Conservation (phyloP, 2,329 filamentous ascomycete species). For the Neofusicoccum laricinum region DNA sequence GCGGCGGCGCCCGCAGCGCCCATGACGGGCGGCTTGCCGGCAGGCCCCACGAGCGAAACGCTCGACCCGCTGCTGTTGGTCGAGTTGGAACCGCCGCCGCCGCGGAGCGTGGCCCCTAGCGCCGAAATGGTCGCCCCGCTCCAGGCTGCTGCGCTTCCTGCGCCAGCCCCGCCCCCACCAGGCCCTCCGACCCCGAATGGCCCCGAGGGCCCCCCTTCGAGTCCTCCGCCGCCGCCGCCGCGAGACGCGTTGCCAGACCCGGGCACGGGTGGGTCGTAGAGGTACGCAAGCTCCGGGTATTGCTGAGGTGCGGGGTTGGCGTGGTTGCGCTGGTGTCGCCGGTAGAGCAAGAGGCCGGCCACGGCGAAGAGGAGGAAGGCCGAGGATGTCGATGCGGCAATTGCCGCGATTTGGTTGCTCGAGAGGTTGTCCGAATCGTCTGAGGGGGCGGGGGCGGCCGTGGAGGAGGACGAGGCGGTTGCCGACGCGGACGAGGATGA, state of each 20-base stretch:
- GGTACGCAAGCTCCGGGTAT: conserved; percentile 32
- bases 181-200: not conserved
- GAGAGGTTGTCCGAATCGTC: conserved; percentile 20
- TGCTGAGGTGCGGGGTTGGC: conserved; percentile 20
- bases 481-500: not conserved
- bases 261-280: conserved; percentile 30
- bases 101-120: not conserved
- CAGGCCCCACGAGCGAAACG: not conserved
- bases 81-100: not conserved
- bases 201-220: not conserved
- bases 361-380: conserved; percentile 33
- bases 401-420: conserved; percentile 33
- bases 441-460: conserved; percentile 12
- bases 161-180: not conserved
- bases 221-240: not conserved
- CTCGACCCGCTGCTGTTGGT: not conserved
- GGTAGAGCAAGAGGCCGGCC: conserved; percentile 31
- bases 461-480: not conserved
- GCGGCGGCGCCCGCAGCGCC: not conserved
- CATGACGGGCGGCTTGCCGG: not conserved
- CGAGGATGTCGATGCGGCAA: conserved; percentile 33
- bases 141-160: not conserved
- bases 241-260: not conserved
- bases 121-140: not conserved
- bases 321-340: conserved; percentile 25